These are phyloP conservation scores for Ganoderma lucidum DNA, from an alignment of 1,284 basidiomycete species.

Conservation along the genomic window DNA sequence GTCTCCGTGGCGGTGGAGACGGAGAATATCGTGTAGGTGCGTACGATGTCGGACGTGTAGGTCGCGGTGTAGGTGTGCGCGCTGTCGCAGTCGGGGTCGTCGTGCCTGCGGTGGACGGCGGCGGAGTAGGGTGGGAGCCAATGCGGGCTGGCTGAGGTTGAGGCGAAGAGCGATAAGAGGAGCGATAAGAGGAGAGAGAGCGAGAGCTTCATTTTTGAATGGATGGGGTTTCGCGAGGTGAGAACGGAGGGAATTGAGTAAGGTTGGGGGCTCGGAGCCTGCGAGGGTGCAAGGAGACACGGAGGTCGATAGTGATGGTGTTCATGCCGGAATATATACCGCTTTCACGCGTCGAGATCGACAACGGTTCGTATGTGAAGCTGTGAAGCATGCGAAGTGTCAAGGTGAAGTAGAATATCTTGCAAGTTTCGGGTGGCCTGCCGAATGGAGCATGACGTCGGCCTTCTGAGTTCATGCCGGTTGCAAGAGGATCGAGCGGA, in stretches of 20 bases:
- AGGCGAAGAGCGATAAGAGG: neutral
- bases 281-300: neutral
- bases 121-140: neutral
- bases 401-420: neutral
- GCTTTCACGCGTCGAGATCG: neutral
- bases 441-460: neutral
- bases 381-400: neutral
- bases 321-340: slow-evolving; percentile 1
- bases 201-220: slow-evolving; percentile 1
- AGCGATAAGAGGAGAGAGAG: neutral
- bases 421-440: neutral
- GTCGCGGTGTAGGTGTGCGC: slow-evolving; percentile 5
- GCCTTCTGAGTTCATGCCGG: neutral
- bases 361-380: neutral
- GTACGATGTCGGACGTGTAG: slow-evolving; percentile 5
- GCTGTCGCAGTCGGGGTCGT: neutral
- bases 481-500: too few relatives aligned
- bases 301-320: neutral
- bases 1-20: neutral
- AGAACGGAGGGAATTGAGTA: neutral
- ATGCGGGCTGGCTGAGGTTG: neutral
- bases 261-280: neutral
- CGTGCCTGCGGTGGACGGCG: neutral
- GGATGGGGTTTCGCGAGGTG: neutral
- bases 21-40: slow-evolving; percentile 6